Evolutionary conservation across 257 asterid genomes (phyloP).

Genomic region (Solanum tarapatanum): DNA sequence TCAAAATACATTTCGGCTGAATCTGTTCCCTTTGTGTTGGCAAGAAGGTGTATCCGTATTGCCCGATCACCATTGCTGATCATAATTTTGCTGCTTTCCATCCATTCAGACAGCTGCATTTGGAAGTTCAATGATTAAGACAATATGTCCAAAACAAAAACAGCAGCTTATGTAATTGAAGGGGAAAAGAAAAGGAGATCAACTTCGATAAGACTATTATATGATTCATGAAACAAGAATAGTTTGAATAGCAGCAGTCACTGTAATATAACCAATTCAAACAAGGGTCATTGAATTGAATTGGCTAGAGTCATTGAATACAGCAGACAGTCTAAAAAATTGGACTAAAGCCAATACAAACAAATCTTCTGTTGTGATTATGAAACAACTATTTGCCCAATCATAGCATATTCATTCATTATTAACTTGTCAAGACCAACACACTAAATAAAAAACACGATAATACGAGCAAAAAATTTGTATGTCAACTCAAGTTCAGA

Average conservation of each 20-base stretch:
- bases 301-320: background rate
- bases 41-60: slow-evolving; percentile 48
- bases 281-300: background rate
- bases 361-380: background rate
- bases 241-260: background rate
- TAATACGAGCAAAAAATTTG: background rate
- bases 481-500: background rate
- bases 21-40: slow-evolving; percentile 29
- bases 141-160: background rate
- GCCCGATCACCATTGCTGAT: slow-evolving; percentile 39
- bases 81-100: slow-evolving; percentile 30
- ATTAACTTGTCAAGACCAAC: background rate
- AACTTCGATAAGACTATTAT: background rate
- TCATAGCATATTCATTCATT: background rate
- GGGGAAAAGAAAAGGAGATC: background rate
- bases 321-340: background rate
- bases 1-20: slow-evolving; percentile 63
- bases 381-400: background rate
- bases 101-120: slow-evolving; percentile 59
- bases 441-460: background rate
- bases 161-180: background rate
- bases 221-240: background rate
- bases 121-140: background rate
- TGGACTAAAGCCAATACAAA: background rate
- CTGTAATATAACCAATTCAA: background rate